Base-by-base conservation (phyloP, 2,329 filamentous ascomycete species). In the Calonectria multiphialidica region DNA sequence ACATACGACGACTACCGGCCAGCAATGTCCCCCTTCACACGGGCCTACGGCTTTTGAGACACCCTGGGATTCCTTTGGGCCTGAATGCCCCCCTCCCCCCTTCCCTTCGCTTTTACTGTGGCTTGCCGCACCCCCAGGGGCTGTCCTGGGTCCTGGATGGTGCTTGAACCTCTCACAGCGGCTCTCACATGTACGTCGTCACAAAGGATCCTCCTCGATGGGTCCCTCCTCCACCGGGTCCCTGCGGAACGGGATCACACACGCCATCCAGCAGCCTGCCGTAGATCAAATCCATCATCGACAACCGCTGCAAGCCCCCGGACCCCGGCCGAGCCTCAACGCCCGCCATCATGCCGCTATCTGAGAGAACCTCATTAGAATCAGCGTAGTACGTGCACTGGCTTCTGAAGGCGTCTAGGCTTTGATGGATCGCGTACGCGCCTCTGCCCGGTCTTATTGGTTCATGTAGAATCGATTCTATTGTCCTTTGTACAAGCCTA, bases 391-490 rank as follows among this genome's bases (percentile, higher is more conserved):
- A 63, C 45, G 66, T 71, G 61, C 50, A 53, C 44, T 37, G n/a
- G 68, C 28, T 25, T 57, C 33, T 42, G 42, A 61, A 61, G 50
- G 25, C 42, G 18, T 47, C 18, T 59, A 35, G 42, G 5, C 44
- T 47, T 33, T 33, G 9, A 35, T 67, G 49, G 23, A 49, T 49
- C 47, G 63, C 28, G 23, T 42, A 57, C 42, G 42, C 57, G 40
- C 53, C 40, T 59, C 25, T 40, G 53, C n/a, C 35, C 8, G 35
- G 42, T 47, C 44, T 44, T 23, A 53, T 63, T 67, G 40, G 47
- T 57, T 40, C 40, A 23, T 55, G 40, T 71, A 71, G 49, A 67
- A 64, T 71, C 69, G 45, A 63, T 40, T 71, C 64, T 71, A 67
- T 67, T 67, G 21, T n/a, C 57, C 64, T n/a, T 55, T 63, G 49